Base-by-base conservation (phyloP, 257 asterid species). In the Lithospermum erythrorhizon region DNA sequence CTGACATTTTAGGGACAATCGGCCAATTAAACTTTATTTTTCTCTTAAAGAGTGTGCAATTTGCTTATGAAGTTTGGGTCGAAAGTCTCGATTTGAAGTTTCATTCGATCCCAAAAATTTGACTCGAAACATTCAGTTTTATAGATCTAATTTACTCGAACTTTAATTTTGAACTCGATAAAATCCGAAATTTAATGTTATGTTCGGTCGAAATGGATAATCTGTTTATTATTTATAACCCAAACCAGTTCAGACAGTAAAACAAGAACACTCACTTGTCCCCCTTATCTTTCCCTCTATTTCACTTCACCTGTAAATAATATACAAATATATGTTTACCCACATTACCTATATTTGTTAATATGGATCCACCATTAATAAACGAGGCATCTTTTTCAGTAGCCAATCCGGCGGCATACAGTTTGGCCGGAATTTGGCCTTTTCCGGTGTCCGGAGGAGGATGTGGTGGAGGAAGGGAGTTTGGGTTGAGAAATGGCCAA, bases 361-460 rank as follows among this genome's bases (percentile, higher is more conserved):
- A 59, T 73, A 90, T 90, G 97, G 97, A 90, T 80, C 96, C 94
- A 59, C 85, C 90, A 21, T 69, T 90, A 68, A 72, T 87, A 5
- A 87, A 83, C 59, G 95, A 82, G 72, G 77, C 78, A 0, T 82
- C 95, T 55, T 87, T 85, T 61, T 81, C 90, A 18, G 87, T 88
- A 21, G 86, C 87, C 8, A 77, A 83, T 56, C 94, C 94, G 13
- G 75, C 85, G 18, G 80, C 95, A 41, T 87, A 85, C 41, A 81
- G 85, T 21, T 63, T 90, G 60, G 82, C 90, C 62, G 96, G 85
- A 79, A 82, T 87, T 47, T 83, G 93, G 70, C 83, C 96, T 6
- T 76, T 82, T 58, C 76, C 86, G 65, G 51, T 72, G 56, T 52
- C 70, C 70, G 81, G 75, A 21, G 70, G n/a, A n/a, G n/a, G n/a